Evolutionary conservation across 768 basidiomycete species (phyloP).

Genomic region (Boletus reticulatus): DNA sequence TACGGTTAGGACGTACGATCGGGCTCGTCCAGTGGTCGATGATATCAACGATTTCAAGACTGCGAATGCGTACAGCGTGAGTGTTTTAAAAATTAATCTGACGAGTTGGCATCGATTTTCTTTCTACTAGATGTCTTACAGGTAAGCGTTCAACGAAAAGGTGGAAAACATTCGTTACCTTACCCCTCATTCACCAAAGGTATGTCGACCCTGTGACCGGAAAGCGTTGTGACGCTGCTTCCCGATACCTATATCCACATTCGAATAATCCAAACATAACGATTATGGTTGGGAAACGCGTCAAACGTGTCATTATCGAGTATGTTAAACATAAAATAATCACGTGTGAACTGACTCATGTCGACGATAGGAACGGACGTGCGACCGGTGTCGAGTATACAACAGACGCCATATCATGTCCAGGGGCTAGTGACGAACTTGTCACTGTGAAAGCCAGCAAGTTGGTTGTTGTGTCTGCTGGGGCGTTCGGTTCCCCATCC

Average conservation of each 20-base stretch:
- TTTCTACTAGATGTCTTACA: slow-evolving; percentile 12
- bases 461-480: slow-evolving; percentile 2
- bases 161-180: not conserved
- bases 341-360: not conserved
- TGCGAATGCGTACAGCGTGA: slow-evolving; percentile 24
- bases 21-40: slow-evolving; percentile 39
- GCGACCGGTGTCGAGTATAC: slow-evolving; percentile 4
- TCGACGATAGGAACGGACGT: not conserved
- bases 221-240: slow-evolving; percentile 3
- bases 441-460: not conserved
- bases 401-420: not conserved
- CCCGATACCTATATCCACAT: not conserved
- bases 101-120: not conserved
- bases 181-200: not conserved
- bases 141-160: slow-evolving; percentile 7
- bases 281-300: not conserved
- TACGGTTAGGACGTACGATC: slow-evolving; percentile 47
- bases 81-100: not conserved
- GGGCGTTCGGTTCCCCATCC: slow-evolving; percentile 1
- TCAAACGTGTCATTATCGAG: slow-evolving; percentile 6
- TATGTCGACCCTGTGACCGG: slow-evolving; percentile 1
- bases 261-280: not conserved
- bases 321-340: not conserved
- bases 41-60: slow-evolving; percentile 47
- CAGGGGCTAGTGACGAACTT: not conserved